Base-by-base conservation (phyloP, 371 early-diverging fungal species). In the Massospora cicadina region DNA sequence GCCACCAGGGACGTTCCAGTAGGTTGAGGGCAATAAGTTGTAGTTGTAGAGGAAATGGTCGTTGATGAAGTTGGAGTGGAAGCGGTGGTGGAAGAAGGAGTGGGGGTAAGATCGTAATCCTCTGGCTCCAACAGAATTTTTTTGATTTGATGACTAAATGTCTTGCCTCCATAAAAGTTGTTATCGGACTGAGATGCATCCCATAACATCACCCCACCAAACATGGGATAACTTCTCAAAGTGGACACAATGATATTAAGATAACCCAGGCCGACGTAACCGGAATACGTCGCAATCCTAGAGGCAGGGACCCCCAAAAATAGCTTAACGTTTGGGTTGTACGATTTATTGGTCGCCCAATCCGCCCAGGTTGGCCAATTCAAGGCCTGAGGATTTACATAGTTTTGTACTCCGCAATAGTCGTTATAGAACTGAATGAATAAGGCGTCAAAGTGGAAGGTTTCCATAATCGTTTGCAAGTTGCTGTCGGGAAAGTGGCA, bases 391-490 rank as follows among this genome's bases (percentile, higher is more conserved):
- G 3, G 33, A 10, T 71, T 68, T 21, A 58, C 53, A 58, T 70
- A 82, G 29, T 70, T 74, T 56, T 84, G 77, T 33, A 76, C 54
- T 0, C 77, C 71, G 59, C 86, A 84, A 32, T 74, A 31, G 26
- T 84, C 82, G 72, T 86, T 86, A 71, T 86, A 86, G 63, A 85
- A 86, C 69, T 86, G 85, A n/a, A 85, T 78, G 69, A 73, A 82
- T 0, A 85, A 77, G 70, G 83, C 75, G 70, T 87, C 88, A 61
- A 87, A 77, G 67, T 81, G 78, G 1, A 75, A 76, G 2, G 32
- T 57, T 64, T 79, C 79, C 12, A 85, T 68, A 0, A 79, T 74
- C 0, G 70, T 54, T 29, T 75, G 76, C 24, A 86, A 71, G n/a
- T 79, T 79, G 0, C 75, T 72, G 65, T 86, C 88, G 0, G 79